phyloP scores from a whole-genome alignment of 2,329 filamentous ascomycete genomes.

The Neonectria sp. region DNA sequence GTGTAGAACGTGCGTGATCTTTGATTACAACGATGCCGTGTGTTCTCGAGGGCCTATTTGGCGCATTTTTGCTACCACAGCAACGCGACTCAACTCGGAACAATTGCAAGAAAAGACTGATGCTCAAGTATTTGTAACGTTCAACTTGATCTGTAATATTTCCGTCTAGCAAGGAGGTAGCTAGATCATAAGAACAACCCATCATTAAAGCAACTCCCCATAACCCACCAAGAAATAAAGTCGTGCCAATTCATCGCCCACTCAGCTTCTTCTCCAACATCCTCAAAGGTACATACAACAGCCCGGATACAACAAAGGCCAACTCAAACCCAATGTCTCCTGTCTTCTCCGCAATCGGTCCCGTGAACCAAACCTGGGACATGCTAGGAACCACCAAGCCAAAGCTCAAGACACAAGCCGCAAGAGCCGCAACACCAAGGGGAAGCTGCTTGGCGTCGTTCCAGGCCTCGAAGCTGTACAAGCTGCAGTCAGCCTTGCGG shows the following conservation, averaged over 20 bases:
- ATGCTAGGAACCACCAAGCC: conserved; percentile 67
- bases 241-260: conserved; percentile 11
- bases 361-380: conserved; percentile 68
- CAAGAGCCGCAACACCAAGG: conserved; percentile 56
- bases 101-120: too few relatives aligned
- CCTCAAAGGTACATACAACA: conserved; percentile 57
- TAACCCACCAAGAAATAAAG: neutral
- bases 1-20: too few relatives aligned
- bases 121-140: neutral
- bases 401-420: conserved; percentile 58
- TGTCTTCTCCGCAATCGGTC: conserved; percentile 67
- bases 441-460: conserved; percentile 58
- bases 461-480: conserved; percentile 59
- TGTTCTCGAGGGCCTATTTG: too few relatives aligned
- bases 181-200: neutral
- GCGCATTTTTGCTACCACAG: too few relatives aligned
- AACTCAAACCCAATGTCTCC: conserved; percentile 74
- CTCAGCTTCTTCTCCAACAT: conserved; percentile 53
- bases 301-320: conserved; percentile 62
- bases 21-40: too few relatives aligned
- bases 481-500: conserved; percentile 54
- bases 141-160: neutral
- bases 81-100: too few relatives aligned
- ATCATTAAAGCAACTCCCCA: neutral
- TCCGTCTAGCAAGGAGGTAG: neutral